Evolutionary conservation across 1,284 basidiomycete genomes (phyloP).

Genomic region (Pseudozyma hubeiensis): DNA sequence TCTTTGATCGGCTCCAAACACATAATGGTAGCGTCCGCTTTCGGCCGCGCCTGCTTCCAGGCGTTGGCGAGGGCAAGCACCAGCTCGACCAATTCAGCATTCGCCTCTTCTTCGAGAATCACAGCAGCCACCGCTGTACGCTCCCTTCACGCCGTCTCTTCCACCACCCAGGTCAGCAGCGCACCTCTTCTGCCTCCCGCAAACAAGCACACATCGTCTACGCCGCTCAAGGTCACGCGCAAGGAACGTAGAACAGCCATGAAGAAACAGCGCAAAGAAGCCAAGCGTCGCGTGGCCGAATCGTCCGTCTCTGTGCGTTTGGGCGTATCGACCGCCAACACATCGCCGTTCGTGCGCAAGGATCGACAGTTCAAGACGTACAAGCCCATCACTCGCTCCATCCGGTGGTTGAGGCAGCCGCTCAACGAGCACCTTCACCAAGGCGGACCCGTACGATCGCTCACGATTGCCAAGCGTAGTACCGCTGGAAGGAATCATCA

Average conservation of each 20-base stretch:
- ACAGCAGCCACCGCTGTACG: conserved; percentile 16
- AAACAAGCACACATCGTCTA: neutral
- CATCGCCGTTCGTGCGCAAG: conserved; percentile 63
- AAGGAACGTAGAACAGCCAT: conserved; percentile 54
- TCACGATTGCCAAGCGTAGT: conserved; percentile 85
- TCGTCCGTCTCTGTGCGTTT: conserved; percentile 58
- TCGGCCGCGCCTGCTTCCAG: conserved; percentile 34
- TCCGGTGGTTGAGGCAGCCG: conserved; percentile 87
- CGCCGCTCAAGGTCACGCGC: conserved; percentile 24
- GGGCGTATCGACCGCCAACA: conserved; percentile 53
- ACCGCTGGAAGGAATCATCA: conserved; percentile 85
- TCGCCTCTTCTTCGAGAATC: conserved; percentile 28
- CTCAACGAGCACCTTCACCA: conserved; percentile 84
- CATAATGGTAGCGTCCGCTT: conserved; percentile 26
- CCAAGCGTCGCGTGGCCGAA: conserved; percentile 40
- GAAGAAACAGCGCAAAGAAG: conserved; percentile 54
- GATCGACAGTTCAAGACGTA: conserved; percentile 80
- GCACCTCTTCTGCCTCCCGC: neutral
- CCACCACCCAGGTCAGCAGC: conserved; percentile 23
- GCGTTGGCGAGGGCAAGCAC: conserved; percentile 25
- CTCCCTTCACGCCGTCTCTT: conserved; percentile 27
- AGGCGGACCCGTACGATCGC: conserved; percentile 81
- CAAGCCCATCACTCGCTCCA: conserved; percentile 84
- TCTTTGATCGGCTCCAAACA: too few species aligned
- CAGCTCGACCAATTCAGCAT: conserved; percentile 24